These are phyloP conservation scores for Rhexocercosporidium sp. DNA, from an alignment of 2,329 filamentous ascomycete genomes.

Conservation along the genomic window DNA sequence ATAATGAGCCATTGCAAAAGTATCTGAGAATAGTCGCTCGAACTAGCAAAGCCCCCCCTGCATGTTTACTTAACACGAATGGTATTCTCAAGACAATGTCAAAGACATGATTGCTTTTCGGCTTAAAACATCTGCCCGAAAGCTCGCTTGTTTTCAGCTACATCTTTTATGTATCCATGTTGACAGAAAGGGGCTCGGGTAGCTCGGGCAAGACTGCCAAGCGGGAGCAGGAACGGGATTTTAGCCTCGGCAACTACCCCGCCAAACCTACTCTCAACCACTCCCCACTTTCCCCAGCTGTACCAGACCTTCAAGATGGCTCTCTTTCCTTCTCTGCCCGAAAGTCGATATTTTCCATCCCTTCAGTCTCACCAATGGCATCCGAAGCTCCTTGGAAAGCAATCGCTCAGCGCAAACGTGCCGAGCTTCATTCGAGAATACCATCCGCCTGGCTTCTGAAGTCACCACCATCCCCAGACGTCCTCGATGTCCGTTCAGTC, in stretches of 20 bases:
- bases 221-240: not conserved
- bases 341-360: not conserved
- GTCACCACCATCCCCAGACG: constrained; percentile 26
- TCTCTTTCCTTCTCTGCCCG: not conserved
- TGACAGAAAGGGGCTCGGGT: not conserved
- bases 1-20: no score
- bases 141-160: no score
- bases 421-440: constrained; percentile 36
- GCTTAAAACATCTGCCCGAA: no score
- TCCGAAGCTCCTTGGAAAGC: constrained; percentile 29
- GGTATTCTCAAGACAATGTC: no score
- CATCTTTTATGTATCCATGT: no score
- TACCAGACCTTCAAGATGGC: not conserved
- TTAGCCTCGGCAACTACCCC: constrained; percentile 10
- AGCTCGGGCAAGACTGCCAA: not conserved
- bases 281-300: constrained; percentile 7
- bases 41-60: no score
- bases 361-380: constrained; percentile 17
- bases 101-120: no score
- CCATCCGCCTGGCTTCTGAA: constrained; percentile 38
- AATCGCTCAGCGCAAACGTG: constrained; percentile 37
- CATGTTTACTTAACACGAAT: no score
- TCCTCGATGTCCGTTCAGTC: constrained; percentile 34
- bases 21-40: no score
- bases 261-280: not conserved